Conservation (phyloP, 1,284 basidiomycete species). For the Apiotrichum siamense region DNA sequence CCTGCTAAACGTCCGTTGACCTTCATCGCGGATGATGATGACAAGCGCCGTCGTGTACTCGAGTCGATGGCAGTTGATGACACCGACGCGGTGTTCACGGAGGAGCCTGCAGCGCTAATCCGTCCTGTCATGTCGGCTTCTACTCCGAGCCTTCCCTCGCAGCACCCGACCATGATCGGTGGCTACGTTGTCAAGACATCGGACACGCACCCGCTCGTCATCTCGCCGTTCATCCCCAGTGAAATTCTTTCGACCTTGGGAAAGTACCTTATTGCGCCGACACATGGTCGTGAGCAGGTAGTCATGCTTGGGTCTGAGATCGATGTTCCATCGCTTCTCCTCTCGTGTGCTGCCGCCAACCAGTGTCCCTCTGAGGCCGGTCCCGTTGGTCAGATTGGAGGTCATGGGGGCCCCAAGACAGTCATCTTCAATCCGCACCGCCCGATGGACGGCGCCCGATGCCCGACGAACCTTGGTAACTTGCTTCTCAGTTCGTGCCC, state of each 20-base stretch:
- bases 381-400: conserved; percentile 5
- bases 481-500: conserved; percentile 86
- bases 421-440: conserved; percentile 15
- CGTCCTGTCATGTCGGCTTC: conserved; percentile 24
- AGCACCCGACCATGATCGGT: conserved; percentile 18
- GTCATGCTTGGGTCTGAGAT: conserved; percentile 30
- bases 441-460: conserved; percentile 6
- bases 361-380: conserved; percentile 16
- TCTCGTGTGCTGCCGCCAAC: conserved; percentile 52
- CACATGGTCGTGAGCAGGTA: conserved; percentile 11
- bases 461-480: conserved; percentile 63
- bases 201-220: conserved; percentile 78
- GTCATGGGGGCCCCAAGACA: conserved; percentile 5
- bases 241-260: conserved; percentile 32
- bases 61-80: conserved; percentile 37
- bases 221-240: conserved; percentile 37
- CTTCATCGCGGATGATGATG: conserved; percentile 31
- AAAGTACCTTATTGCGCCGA: conserved; percentile 25
- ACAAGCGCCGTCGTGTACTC: conserved; percentile 37
- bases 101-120: conserved; percentile 15
- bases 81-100: conserved; percentile 6
- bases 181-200: conserved; percentile 60
- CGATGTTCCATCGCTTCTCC: conserved; percentile 51
- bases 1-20: conserved; percentile 32
- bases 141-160: conserved; percentile 23